Evolutionary conservation across 176 grass and related monocot species (phyloP).

Genomic region (Musa beccarii): DNA sequence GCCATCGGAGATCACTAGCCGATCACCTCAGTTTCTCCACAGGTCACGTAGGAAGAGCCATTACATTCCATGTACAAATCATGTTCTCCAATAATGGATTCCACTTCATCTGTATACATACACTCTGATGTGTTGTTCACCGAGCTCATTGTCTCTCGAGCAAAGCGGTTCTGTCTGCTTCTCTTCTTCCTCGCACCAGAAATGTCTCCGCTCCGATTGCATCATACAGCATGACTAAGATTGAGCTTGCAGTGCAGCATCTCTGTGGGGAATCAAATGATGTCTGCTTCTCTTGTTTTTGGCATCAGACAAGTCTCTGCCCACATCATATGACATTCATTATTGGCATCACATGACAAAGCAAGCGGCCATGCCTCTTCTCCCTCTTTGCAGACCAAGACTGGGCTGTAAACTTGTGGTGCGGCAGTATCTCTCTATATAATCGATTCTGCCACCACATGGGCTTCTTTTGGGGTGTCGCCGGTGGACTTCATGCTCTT

Average conservation of each 20-base stretch:
- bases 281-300: slow-evolving; percentile 1
- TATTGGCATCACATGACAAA: not conserved
- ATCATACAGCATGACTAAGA: not conserved
- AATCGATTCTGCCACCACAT: not conserved
- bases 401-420: too few species aligned
- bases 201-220: not conserved
- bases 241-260: too few species aligned
- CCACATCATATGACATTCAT: not conserved
- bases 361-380: not conserved
- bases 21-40: too few species aligned
- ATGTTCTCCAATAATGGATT: too few species aligned
- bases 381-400: too few species aligned
- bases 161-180: not conserved
- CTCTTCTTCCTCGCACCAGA: not conserved
- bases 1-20: too few species aligned
- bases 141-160: not conserved
- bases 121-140: not conserved
- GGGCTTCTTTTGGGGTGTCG: not conserved
- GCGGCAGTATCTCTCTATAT: too few species aligned
- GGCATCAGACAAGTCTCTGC: not conserved
- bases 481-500: too few species aligned
- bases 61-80: too few species aligned
- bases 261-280: too few species aligned
- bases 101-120: not conserved
- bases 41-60: too few species aligned